A percentile compares a stretch with the other conserved stretches of the same genome.
These are phyloP conservation scores for Hericium rajendrae DNA, from an alignment of 768 basidiomycete species.

Conservation along the genomic window DNA sequence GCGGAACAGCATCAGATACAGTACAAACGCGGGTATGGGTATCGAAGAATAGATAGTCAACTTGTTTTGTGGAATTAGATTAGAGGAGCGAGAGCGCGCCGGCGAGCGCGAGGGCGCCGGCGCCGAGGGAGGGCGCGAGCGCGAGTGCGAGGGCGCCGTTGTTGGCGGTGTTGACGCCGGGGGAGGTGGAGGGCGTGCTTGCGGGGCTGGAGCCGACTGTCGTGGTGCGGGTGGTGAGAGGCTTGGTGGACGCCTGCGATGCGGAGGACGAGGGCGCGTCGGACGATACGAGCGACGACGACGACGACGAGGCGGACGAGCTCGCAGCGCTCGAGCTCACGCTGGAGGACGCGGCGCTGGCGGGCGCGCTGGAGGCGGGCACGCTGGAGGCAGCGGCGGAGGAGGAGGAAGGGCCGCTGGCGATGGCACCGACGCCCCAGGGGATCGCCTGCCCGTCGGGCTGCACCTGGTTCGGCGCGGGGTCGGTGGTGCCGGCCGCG, in stretches of 20 bases:
- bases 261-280: not conserved
- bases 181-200: not conserved
- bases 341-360: not conserved
- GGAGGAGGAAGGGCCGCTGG: slow-evolving; percentile 28
- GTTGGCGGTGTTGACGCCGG: not conserved
- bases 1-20: not conserved
- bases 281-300: not conserved
- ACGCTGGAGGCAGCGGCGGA: slow-evolving; percentile 3
- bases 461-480: slow-evolving; percentile 45
- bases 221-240: not conserved
- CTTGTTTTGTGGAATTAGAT: too few species aligned
- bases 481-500: slow-evolving; percentile 31
- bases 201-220: not conserved
- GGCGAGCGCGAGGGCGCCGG: slow-evolving; percentile 6
- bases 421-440: slow-evolving; percentile 59
- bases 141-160: not conserved
- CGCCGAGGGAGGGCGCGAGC: slow-evolving; percentile 2
- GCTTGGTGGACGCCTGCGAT: not conserved
- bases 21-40: not conserved
- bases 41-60: not conserved
- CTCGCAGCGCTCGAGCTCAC: not conserved
- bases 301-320: not conserved
- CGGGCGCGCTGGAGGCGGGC: not conserved
- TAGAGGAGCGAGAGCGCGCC: slow-evolving; percentile 6
- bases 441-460: slow-evolving; percentile 37